phyloP scores from a whole-genome alignment of 164 flowering plant genomes.

The Vitis riparia region DNA sequence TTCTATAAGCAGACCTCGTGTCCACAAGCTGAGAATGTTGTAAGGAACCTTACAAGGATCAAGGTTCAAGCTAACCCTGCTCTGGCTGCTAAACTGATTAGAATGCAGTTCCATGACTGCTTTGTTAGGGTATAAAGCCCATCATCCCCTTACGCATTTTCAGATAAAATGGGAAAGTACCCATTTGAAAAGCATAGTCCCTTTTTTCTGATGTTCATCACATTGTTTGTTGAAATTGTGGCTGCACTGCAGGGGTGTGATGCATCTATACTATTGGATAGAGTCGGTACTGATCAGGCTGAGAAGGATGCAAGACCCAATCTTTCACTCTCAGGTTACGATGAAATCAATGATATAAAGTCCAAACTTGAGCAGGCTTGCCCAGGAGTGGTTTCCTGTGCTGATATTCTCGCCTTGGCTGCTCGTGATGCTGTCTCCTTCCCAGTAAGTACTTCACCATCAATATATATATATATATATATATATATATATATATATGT shows the following conservation, averaged over 20 bases:
- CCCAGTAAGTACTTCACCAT: slow-evolving; percentile 12
- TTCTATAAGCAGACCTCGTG: slow-evolving; percentile 24
- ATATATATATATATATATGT: too few relatives aligned
- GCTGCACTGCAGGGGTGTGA: slow-evolving; percentile 25
- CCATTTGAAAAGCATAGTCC: too few relatives aligned
- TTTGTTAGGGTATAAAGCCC: slow-evolving; percentile 22
- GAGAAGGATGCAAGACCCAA: slow-evolving; percentile 32
- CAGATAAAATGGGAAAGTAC: too few relatives aligned
- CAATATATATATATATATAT: too few relatives aligned
- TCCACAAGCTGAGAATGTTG: slow-evolving; percentile 25
- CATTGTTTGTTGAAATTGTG: not conserved
- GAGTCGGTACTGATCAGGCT: not conserved
- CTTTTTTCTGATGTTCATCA: too few relatives aligned
- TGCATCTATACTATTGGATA: slow-evolving; percentile 24
- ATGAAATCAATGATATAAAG: slow-evolving; percentile 24
- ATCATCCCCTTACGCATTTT: not conserved
- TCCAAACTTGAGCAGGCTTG: slow-evolving; percentile 14
- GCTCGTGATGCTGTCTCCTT: slow-evolving; percentile 28
- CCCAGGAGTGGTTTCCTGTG: slow-evolving; percentile 26
- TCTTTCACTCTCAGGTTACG: slow-evolving; percentile 19
- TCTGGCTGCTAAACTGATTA: slow-evolving; percentile 17
- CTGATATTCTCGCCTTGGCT: slow-evolving; percentile 28
- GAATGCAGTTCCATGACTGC: slow-evolving; percentile 30
- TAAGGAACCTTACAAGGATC: slow-evolving; percentile 20
- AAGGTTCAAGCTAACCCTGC: slow-evolving; percentile 11